Conservation (phyloP, 345 rosid species). For the Combretum micranthum region DNA sequence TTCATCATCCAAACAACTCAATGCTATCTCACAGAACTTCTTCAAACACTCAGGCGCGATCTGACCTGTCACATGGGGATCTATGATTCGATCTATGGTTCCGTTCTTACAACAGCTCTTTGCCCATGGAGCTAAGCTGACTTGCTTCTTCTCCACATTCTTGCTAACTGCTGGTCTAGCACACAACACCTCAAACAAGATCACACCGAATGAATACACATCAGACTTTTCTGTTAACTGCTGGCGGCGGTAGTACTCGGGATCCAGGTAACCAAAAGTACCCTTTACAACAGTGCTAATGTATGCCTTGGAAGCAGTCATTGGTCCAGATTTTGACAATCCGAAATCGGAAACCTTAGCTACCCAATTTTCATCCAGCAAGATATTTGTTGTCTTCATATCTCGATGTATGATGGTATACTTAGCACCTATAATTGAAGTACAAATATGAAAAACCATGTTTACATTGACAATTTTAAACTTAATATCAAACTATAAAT, state of each 20-base stretch:
- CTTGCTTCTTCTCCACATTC: conserved; percentile 1
- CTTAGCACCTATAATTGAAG: conserved; percentile 18
- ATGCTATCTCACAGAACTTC: conserved; percentile 13
- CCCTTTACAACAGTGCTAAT: conserved; percentile 19
- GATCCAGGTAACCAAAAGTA: conserved; percentile 23
- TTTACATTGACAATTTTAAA: neutral
- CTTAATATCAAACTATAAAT: conserved; percentile 4
- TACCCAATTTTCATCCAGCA: conserved; percentile 18
- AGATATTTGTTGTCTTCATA: conserved; percentile 18
- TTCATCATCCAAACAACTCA: conserved; percentile 7
- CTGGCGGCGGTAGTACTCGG: conserved; percentile 14
- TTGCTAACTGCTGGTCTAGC: conserved; percentile 9
- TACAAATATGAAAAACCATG: neutral
- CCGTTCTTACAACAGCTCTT: conserved; percentile 4
- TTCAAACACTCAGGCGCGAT: conserved; percentile 17
- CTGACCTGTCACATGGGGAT: conserved; percentile 12
- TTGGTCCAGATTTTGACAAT: conserved; percentile 18
- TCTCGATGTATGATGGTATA: conserved; percentile 19
- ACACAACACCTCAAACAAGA: conserved; percentile 23
- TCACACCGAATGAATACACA: conserved; percentile 27
- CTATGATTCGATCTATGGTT: conserved; percentile 11
- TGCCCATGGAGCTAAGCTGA: conserved; percentile 16
- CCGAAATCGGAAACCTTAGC: conserved; percentile 24
- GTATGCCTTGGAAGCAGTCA: conserved; percentile 5
- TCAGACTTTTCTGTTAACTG: conserved; percentile 22